Evolutionary conservation across 2,329 filamentous ascomycete genomes (phyloP).

Genomic region (Clarireedia monteithiana): DNA sequence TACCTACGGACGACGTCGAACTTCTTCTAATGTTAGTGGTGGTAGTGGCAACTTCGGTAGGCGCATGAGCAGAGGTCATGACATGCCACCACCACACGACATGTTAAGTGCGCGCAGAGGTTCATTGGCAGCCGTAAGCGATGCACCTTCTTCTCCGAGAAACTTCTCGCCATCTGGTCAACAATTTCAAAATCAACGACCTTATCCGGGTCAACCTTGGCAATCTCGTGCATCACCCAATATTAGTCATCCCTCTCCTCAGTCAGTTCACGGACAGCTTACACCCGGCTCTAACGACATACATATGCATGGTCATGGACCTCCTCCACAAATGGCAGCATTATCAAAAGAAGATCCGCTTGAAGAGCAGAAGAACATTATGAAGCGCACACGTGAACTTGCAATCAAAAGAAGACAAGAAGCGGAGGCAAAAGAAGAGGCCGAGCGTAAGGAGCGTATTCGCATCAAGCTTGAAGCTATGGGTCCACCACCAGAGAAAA

Average conservation of each 20-base stretch:
- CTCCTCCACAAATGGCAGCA: constrained; percentile 21
- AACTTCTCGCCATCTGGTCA: constrained; percentile 30
- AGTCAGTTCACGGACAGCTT: constrained; percentile 25
- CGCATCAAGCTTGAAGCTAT: constrained; percentile 64
- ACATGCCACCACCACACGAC: constrained; percentile 28
- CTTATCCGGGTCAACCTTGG: constrained; percentile 30
- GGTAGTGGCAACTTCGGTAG: constrained; percentile 63
- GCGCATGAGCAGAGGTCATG: constrained; percentile 29
- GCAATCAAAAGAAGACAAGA: constrained; percentile 61
- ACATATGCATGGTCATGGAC: constrained; percentile 12
- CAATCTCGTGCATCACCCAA: constrained; percentile 33
- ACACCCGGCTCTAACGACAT: constrained; percentile 30
- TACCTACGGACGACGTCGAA: constrained; percentile 66
- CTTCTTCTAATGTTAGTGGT: constrained; percentile 87
- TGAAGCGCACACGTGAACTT: constrained; percentile 62
- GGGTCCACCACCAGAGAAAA: constrained; percentile 55
- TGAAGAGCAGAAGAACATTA: constrained; percentile 60
- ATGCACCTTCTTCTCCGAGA: constrained; percentile 42
- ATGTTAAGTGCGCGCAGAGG: constrained; percentile 37
- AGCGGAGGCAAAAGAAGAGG: constrained; percentile 64
- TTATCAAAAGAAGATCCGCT: constrained; percentile 44
- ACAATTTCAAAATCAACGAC: constrained; percentile 19
- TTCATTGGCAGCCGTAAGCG: constrained; percentile 43
- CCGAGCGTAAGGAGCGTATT: constrained; percentile 62
- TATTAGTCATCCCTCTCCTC: constrained; percentile 29